A percentile compares a stretch with the other conserved stretches of the same genome.
Conservation (phyloP, 257 asterid genomes). For the Solanum chiquidenum region DNA sequence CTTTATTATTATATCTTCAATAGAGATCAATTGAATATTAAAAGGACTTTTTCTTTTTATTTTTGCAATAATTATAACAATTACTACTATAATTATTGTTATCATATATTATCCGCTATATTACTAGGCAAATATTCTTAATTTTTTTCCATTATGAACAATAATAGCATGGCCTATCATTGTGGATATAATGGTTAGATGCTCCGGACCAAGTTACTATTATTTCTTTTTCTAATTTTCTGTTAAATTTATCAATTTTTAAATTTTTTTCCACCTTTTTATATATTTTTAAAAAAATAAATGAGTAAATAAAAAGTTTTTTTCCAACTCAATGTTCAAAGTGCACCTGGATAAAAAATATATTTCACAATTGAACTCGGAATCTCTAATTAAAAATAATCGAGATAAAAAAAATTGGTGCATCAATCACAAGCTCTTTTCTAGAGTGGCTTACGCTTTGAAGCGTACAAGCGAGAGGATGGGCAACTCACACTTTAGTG, state of each 20-base stretch:
- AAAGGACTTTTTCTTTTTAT: neutral
- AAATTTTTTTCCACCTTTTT: too few species aligned
- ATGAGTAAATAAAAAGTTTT: too few species aligned
- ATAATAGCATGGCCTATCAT: neutral
- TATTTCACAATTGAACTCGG: neutral
- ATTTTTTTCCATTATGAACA: neutral
- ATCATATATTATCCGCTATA: neutral
- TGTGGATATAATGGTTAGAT: neutral
- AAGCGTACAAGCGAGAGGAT: slow-evolving; percentile 42
- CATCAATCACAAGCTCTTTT: neutral
- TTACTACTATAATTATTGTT: neutral
- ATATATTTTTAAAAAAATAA: too few species aligned
- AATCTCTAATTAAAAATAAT: accelerated
- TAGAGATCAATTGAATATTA: neutral
- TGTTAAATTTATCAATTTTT: neutral
- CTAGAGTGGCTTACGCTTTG: slow-evolving; percentile 16
- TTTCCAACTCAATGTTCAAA: neutral
- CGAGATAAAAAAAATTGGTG: neutral
- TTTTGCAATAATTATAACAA: neutral
- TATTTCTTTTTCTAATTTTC: neutral
- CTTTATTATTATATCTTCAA: neutral
- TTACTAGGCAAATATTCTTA: neutral
- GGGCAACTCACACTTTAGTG: neutral
- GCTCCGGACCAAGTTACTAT: neutral
- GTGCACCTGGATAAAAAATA: neutral